Conservation (phyloP, 2,329 filamentous ascomycete genomes). For the Apiospora rasikravindrae region DNA sequence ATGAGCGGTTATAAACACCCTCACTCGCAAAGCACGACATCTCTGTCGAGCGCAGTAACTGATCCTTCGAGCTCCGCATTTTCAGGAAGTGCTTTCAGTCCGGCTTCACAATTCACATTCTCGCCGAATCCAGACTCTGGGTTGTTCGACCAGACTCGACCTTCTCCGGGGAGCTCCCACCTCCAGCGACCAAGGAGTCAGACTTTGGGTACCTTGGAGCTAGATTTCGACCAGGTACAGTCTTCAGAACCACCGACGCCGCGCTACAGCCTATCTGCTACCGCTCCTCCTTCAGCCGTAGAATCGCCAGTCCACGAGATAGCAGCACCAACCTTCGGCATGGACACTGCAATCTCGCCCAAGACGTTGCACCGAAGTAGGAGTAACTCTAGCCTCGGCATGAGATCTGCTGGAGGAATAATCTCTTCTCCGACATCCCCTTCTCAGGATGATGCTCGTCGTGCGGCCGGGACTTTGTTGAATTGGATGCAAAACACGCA, state of each 20-base stretch:
- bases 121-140: conserved; percentile 75
- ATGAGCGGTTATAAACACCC: conserved; percentile 60
- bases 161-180: conserved; percentile 50
- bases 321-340: conserved; percentile 45
- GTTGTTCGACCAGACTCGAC: conserved; percentile 59
- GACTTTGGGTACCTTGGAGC: conserved; percentile 77
- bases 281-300: conserved; percentile 56
- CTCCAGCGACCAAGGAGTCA: conserved; percentile 83
- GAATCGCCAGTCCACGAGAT: conserved; percentile 58
- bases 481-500: conserved; percentile 77
- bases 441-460: conserved; percentile 80
- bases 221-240: conserved; percentile 59
- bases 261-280: conserved; percentile 52
- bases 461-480: conserved; percentile 81
- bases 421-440: conserved; percentile 66
- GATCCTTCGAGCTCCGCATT: conserved; percentile 70
- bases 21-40: conserved; percentile 70
- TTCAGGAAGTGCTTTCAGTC: conserved; percentile 74
- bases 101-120: conserved; percentile 75
- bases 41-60: conserved; percentile 70
- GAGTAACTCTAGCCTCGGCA: conserved; percentile 54
- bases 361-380: conserved; percentile 56
- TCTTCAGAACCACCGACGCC: conserved; percentile 54
- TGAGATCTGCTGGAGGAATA: conserved; percentile 42
- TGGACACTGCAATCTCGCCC: conserved; percentile 52